These are phyloP conservation scores for Helianthus tuberosus DNA, from an alignment of 129 eudicot species.

Conservation along the genomic window DNA sequence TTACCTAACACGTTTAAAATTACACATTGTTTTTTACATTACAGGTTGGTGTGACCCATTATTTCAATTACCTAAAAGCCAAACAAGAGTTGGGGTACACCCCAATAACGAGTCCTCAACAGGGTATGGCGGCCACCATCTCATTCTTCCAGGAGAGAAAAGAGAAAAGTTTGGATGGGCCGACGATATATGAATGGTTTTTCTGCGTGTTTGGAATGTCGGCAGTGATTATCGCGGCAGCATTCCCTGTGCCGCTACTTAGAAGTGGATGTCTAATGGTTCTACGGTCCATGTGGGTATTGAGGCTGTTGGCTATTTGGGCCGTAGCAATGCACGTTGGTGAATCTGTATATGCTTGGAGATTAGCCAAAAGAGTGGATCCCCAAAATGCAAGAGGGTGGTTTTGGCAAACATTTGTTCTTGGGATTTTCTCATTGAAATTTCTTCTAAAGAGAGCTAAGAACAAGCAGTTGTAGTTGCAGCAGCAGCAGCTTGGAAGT, in stretches of 20 bases:
- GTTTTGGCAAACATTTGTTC: slow-evolving; percentile 84
- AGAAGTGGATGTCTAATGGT: slow-evolving; percentile 55
- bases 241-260: slow-evolving; percentile 61
- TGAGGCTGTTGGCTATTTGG: slow-evolving; percentile 44
- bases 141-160: slow-evolving; percentile 74
- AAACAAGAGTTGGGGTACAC: slow-evolving; percentile 77
- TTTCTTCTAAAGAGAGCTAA: slow-evolving; percentile 66
- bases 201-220: slow-evolving; percentile 68
- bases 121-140: slow-evolving; percentile 81
- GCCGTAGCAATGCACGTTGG: slow-evolving; percentile 59
- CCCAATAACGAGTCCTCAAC: slow-evolving; percentile 71
- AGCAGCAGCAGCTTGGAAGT: neutral
- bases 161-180: slow-evolving; percentile 70
- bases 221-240: slow-evolving; percentile 62
- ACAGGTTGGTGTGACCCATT: slow-evolving; percentile 87
- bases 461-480: slow-evolving; percentile 8
- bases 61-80: slow-evolving; percentile 78
- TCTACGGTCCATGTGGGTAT: slow-evolving; percentile 55
- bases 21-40: neutral
- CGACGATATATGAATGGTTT: slow-evolving; percentile 67
- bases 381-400: slow-evolving; percentile 81
- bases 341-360: slow-evolving; percentile 84
- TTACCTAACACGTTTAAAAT: neutral
- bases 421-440: slow-evolving; percentile 80
- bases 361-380: slow-evolving; percentile 78